A percentile compares a stretch with the other conserved stretches of the same genome.
Evolutionary conservation across 495 filamentous ascomycete species (phyloP).

Genomic region (Daldinia caldariorum): DNA sequence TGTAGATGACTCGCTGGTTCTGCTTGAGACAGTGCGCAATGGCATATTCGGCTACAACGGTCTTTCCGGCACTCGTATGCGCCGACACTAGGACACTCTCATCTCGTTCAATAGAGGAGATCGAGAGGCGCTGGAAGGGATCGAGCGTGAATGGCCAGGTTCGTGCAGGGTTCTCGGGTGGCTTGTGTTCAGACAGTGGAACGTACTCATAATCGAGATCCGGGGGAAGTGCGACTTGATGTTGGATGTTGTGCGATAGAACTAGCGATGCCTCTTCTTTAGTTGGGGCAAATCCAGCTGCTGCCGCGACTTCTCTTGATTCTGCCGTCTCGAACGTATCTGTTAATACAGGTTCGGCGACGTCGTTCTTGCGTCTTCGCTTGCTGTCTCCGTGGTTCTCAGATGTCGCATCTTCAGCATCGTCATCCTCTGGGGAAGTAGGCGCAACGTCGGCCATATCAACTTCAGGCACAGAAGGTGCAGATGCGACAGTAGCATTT

Average conservation of each 20-base stretch:
- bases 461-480: slow-evolving; percentile 51
- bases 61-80: slow-evolving; percentile 97
- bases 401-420: slow-evolving; percentile 48
- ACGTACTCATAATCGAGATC: slow-evolving; percentile 85
- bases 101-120: slow-evolving; percentile 90
- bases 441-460: slow-evolving; percentile 60
- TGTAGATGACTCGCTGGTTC: slow-evolving; percentile 99
- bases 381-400: slow-evolving; percentile 69
- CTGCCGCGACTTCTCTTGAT: slow-evolving; percentile 84
- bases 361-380: slow-evolving; percentile 76
- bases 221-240: slow-evolving; percentile 94
- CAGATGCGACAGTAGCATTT: slow-evolving; percentile 48
- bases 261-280: slow-evolving; percentile 72
- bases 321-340: slow-evolving; percentile 97
- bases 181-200: slow-evolving; percentile 88
- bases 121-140: slow-evolving; percentile 93
- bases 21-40: slow-evolving; percentile 96
- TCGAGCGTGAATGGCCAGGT: slow-evolving; percentile 90
- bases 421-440: slow-evolving; percentile 49
- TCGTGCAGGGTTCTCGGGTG: slow-evolving; percentile 83
- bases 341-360: slow-evolving; percentile 83
- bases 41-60: slow-evolving; percentile 96
- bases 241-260: slow-evolving; percentile 94
- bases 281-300: slow-evolving; percentile 79
- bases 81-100: slow-evolving; percentile 97